These are phyloP conservation scores for Verticillium nonalfalfae DNA, from an alignment of 2,329 filamentous ascomycete species.

Conservation along the genomic window DNA sequence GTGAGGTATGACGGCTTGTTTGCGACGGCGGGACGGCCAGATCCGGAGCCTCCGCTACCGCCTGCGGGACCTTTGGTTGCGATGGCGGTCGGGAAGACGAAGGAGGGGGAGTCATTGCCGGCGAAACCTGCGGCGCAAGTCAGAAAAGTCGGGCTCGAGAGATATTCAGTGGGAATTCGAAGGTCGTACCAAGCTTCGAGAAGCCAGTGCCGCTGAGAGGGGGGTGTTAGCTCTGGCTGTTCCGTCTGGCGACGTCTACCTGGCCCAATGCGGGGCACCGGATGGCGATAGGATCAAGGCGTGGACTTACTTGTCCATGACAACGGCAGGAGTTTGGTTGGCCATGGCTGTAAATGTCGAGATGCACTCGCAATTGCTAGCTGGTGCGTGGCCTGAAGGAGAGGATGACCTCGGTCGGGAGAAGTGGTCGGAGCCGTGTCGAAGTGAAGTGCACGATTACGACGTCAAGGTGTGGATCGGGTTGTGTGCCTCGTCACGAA, in stretches of 20 bases:
- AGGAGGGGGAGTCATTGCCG: conserved; percentile 97
- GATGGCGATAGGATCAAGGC: conserved; percentile 15
- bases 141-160: conserved; percentile 13
- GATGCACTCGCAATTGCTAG: conserved; percentile 4
- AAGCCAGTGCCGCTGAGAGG: conserved; percentile 88
- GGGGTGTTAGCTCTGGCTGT: conserved; percentile 12
- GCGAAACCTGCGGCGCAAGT: conserved; percentile 67
- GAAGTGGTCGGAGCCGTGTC: neutral
- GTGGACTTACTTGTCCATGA: conserved; percentile 98
- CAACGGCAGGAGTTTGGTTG: conserved; percentile 99
- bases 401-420: neutral
- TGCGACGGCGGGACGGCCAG: conserved; percentile 80
- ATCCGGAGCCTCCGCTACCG: conserved; percentile 68
- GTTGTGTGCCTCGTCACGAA: neutral
- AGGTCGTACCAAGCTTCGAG: conserved; percentile 84
- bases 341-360: conserved; percentile 57
- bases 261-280: conserved; percentile 20
- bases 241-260: conserved; percentile 9
- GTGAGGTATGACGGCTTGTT: conserved; percentile 96
- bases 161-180: conserved; percentile 6
- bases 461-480: conserved; percentile 11
- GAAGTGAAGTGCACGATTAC: conserved; percentile 11
- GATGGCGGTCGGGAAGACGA: conserved; percentile 98
- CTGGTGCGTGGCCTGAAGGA: neutral
- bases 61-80: conserved; percentile 79